Conservation (phyloP, 257 asterid species). For the Knoxia roxburghii region DNA sequence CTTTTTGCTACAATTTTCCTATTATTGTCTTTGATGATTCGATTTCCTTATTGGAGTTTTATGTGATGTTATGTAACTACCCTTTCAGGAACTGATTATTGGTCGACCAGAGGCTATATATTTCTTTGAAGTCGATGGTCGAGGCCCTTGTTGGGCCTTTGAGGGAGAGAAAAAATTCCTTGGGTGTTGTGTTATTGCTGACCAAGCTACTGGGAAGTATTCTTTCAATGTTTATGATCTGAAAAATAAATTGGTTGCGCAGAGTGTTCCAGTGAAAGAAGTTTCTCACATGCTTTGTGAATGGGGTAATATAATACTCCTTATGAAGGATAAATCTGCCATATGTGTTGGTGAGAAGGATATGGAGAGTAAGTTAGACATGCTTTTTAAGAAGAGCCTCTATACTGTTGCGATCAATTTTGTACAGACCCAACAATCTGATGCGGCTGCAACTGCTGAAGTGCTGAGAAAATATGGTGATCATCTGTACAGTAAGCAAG, state of each 20-base stretch:
- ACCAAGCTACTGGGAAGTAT: constrained; percentile 67
- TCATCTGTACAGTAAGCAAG: constrained; percentile 77
- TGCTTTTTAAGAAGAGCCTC: constrained; percentile 97
- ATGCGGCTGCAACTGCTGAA: constrained; percentile 92
- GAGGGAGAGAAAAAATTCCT: constrained; percentile 89
- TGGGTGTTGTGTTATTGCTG: constrained; percentile 84
- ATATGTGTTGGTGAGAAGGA: constrained; percentile 87
- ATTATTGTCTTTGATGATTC: constrained; percentile 2
- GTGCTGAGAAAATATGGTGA: constrained; percentile 95
- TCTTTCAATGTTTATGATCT: constrained; percentile 81
- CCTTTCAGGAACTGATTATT: constrained; percentile 74
- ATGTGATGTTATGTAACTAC: constrained; percentile 5
- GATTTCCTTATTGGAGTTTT: constrained; percentile 5
- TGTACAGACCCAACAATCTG: constrained; percentile 95
- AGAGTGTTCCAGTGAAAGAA: constrained; percentile 63
- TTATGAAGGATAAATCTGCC: constrained; percentile 79
- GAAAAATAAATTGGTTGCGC: constrained; percentile 85
- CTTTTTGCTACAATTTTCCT: constrained; percentile 2
- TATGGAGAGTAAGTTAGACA: constrained; percentile 94
- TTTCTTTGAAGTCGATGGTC: constrained; percentile 93
- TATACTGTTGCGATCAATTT: constrained; percentile 89
- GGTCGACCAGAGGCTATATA: constrained; percentile 95
- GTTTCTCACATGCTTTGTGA: constrained; percentile 95
- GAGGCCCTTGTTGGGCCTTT: constrained; percentile 99
- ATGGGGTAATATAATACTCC: constrained; percentile 88